Percentiles rank a stretch among this genome's conserved stretches.
phyloP scores from a whole-genome alignment of 768 basidiomycete species.

The Boletus huronensis region DNA sequence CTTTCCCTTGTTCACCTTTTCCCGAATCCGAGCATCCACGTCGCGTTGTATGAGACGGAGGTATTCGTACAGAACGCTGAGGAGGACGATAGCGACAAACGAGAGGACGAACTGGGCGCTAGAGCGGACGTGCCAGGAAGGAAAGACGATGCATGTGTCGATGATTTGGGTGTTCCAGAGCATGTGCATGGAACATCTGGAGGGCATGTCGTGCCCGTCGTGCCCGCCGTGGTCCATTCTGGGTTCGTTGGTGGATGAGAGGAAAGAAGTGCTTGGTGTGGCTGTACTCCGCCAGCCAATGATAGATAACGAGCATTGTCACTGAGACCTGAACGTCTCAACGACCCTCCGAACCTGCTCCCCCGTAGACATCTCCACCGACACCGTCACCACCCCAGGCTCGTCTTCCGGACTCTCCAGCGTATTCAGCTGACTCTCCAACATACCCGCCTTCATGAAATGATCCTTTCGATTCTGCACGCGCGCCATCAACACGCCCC shows the following conservation, averaged over 20 bases:
- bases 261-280: neutral
- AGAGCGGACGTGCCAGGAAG: conserved; percentile 69
- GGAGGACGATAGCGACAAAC: conserved; percentile 56
- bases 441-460: conserved; percentile 82
- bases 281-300: neutral
- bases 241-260: neutral
- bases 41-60: conserved; percentile 59
- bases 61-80: conserved; percentile 80
- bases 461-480: conserved; percentile 66
- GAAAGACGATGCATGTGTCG: conserved; percentile 81
- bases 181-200: conserved; percentile 74
- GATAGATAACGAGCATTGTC: neutral
- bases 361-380: conserved; percentile 48
- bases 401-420: conserved; percentile 70
- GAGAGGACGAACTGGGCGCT: conserved; percentile 57
- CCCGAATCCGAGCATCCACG: conserved; percentile 59
- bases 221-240: conserved; percentile 44
- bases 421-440: conserved; percentile 72
- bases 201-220: conserved; percentile 48
- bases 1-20: conserved; percentile 44
- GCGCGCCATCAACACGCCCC: conserved; percentile 54
- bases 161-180: conserved; percentile 82
- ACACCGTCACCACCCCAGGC: conserved; percentile 62
- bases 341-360: conserved; percentile 50
- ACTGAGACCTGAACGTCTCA: neutral